phyloP scores from a whole-genome alignment of 176 grass and related monocot species.

The Carex littledalei region DNA sequence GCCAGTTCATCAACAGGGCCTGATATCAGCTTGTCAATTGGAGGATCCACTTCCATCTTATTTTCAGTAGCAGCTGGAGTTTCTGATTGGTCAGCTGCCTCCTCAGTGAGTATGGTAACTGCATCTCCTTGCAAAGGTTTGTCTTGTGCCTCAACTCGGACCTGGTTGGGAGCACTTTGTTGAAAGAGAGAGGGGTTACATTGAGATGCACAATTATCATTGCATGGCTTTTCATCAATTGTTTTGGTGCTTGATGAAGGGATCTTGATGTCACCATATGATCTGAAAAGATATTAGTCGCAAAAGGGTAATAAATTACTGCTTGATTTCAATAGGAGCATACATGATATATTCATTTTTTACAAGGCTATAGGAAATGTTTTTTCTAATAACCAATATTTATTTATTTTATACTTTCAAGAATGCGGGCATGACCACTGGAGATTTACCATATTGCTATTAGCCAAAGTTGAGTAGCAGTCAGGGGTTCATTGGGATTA shows the following conservation, averaged over 20 bases:
- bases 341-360: background rate
- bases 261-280: slow-evolving; percentile 45
- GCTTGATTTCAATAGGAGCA: background rate
- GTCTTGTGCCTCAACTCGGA: background rate
- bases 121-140: background rate
- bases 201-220: slow-evolving; percentile 13
- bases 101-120: background rate
- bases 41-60: slow-evolving; percentile 8
- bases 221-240: slow-evolving; percentile 24
- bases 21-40: background rate
- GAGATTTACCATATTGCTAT: background rate
- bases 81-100: background rate
- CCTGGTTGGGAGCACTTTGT: background rate
- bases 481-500: background rate
- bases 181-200: background rate
- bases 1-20: background rate
- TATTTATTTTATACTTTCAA: background rate
- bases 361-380: background rate
- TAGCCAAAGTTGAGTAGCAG: background rate
- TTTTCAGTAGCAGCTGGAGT: background rate
- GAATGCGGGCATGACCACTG: background rate
- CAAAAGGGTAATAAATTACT: slow-evolving; percentile 12
- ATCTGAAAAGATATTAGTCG: slow-evolving; percentile 44
- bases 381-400: background rate
- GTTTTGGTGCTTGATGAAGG: slow-evolving; percentile 30